Conservation (phyloP, 257 asterid genomes). For the Nyctanthes arbortristis region DNA sequence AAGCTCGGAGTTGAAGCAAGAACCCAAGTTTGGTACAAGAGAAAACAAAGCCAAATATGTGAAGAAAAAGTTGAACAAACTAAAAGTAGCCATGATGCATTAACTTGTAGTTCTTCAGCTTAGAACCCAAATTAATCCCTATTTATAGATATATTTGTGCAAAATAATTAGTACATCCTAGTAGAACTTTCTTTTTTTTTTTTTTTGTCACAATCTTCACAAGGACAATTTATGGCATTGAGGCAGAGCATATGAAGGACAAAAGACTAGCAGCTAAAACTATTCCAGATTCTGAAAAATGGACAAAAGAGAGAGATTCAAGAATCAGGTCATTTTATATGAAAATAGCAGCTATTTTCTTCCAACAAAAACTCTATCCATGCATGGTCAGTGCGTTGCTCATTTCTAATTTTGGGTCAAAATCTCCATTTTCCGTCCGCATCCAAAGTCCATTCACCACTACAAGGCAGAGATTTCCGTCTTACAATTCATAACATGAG, state of each 20-base stretch:
- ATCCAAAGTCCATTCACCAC: background rate
- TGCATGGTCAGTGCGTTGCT: background rate
- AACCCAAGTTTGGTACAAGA: background rate
- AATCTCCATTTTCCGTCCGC: background rate
- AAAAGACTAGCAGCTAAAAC: background rate
- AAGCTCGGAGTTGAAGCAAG: background rate
- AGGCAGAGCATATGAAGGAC: background rate
- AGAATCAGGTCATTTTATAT: background rate
- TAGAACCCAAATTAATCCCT: background rate
- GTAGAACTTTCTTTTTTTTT: too few species aligned
- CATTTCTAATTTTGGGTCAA: background rate
- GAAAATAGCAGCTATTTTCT: background rate
- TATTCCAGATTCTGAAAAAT: background rate
- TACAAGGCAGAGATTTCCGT: background rate
- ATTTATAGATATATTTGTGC: background rate
- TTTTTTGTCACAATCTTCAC: background rate
- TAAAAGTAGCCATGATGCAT: background rate
- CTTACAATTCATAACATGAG: background rate
- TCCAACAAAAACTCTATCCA: background rate
- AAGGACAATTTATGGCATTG: background rate
- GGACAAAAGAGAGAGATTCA: background rate
- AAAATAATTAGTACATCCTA: too few species aligned
- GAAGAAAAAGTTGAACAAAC: background rate
- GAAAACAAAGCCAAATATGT: background rate
- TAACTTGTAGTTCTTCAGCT: background rate